phyloP scores from a whole-genome alignment of 2,329 filamentous ascomycete genomes.

The Talaromyces islandicus region DNA sequence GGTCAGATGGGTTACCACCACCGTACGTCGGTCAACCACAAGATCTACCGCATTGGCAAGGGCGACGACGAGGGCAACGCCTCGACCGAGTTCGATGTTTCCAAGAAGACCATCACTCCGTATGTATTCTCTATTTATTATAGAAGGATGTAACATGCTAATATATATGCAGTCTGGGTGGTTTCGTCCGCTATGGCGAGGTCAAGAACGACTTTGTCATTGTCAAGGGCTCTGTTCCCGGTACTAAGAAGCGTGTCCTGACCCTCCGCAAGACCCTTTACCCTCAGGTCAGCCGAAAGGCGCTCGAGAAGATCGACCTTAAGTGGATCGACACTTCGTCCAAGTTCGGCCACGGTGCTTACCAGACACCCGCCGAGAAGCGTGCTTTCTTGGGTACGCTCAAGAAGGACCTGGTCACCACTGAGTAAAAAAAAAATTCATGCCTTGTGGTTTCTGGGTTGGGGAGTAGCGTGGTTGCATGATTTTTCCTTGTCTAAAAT shows the following conservation, averaged over 20 bases:
- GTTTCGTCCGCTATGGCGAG: conserved; percentile 98
- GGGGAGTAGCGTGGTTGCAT: conserved; percentile 32
- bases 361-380: conserved; percentile 98
- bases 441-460: conserved; percentile 14
- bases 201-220: conserved; percentile 99
- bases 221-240: conserved; percentile 94
- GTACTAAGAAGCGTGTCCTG: conserved; percentile 99
- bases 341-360: conserved; percentile 99
- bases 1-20: conserved; percentile 99
- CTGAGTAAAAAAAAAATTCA: conserved; percentile 43
- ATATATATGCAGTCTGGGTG: conserved; percentile 68
- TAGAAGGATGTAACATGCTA: neutral
- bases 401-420: conserved; percentile 85
- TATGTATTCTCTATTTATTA: conserved; percentile 53
- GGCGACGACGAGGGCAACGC: conserved; percentile 84
- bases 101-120: conserved; percentile 99
- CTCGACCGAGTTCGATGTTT: conserved; percentile 90
- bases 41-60: conserved; percentile 98
- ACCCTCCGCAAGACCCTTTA: conserved; percentile 99
- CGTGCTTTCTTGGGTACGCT: conserved; percentile 93
- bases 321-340: conserved; percentile 99
- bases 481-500: conserved; percentile 35
- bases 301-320: conserved; percentile 98
- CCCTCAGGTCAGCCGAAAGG: conserved; percentile 88
- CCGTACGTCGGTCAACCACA: conserved; percentile 99